Evolutionary conservation across 2,329 filamentous ascomycete genomes (phyloP).

Genomic region (Lachnellula occidentalis): DNA sequence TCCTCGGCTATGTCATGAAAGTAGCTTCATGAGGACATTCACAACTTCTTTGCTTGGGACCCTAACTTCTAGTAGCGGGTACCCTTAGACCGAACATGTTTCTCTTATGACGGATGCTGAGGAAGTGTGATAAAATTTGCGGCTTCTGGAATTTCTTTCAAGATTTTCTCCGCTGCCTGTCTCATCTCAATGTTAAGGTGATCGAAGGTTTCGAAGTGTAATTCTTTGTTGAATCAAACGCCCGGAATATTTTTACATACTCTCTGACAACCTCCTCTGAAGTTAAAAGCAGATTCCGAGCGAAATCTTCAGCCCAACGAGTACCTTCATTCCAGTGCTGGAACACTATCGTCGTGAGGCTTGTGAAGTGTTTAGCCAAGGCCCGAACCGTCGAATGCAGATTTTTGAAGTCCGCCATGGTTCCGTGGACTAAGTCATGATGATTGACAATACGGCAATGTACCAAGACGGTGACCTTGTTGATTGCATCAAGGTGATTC

Average conservation of each 20-base stretch:
- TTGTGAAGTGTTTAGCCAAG: not conserved
- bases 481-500: not conserved
- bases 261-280: not conserved
- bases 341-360: not conserved
- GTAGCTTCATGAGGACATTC: no score
- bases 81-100: no score
- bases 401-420: no score
- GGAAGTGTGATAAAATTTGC: not conserved
- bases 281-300: not conserved
- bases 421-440: no score
- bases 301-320: not conserved
- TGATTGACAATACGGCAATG: not conserved
- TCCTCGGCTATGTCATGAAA: no score
- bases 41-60: no score
- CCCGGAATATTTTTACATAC: not conserved
- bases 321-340: not conserved
- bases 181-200: not conserved
- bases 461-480: not conserved
- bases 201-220: not conserved
- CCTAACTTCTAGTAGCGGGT: no score
- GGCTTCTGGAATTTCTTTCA: not conserved
- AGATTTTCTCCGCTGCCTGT: not conserved
- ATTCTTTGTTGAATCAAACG: not conserved
- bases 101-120: not conserved
- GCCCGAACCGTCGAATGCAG: no score